Evolutionary conservation across 2,329 filamentous ascomycete genomes (phyloP).

Genomic region (Microsporum ferrugineum): DNA sequence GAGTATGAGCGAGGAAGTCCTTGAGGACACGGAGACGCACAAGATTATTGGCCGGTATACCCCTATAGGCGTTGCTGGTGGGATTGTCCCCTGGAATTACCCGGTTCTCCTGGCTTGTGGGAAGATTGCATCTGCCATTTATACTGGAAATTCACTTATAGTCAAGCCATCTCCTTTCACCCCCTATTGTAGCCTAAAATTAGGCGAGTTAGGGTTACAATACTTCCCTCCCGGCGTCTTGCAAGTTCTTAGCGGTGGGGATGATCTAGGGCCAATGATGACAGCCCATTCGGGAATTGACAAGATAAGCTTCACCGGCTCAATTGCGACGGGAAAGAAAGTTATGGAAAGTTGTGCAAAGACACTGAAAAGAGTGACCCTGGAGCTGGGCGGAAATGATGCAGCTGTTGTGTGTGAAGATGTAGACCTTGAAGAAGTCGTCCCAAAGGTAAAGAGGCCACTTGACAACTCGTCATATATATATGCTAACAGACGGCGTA

Average conservation of each 20-base stretch:
- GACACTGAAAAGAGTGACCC: slow-evolving; percentile 49
- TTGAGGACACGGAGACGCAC: slow-evolving; percentile 32
- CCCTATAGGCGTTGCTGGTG: slow-evolving; percentile 24
- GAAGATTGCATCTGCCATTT: slow-evolving; percentile 47
- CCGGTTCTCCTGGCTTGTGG: slow-evolving; percentile 26
- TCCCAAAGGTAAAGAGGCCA: slow-evolving; percentile 27
- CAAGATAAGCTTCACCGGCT: slow-evolving; percentile 56
- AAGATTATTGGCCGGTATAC: slow-evolving; percentile 6
- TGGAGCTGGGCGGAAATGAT: slow-evolving; percentile 54
- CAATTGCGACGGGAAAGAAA: slow-evolving; percentile 48
- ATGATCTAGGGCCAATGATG: slow-evolving; percentile 48
- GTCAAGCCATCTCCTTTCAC: slow-evolving; percentile 41
- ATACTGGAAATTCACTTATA: slow-evolving; percentile 47
- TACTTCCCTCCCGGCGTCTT: slow-evolving; percentile 54
- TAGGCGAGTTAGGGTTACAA: slow-evolving; percentile 47
- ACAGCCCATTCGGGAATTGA: slow-evolving; percentile 49
- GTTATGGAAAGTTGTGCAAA: slow-evolving; percentile 47
- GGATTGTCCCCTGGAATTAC: slow-evolving; percentile 44
- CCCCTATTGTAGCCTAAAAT: slow-evolving; percentile 40
- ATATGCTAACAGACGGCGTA: background rate
- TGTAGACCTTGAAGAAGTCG: slow-evolving; percentile 43
- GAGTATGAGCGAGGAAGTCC: slow-evolving; percentile 34
- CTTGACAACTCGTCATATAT: background rate
- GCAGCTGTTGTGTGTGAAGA: slow-evolving; percentile 49
- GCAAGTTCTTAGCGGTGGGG: slow-evolving; percentile 49